These are phyloP conservation scores for Clitopilus passeckerianus DNA, from an alignment of 768 basidiomycete species.

Conservation along the genomic window DNA sequence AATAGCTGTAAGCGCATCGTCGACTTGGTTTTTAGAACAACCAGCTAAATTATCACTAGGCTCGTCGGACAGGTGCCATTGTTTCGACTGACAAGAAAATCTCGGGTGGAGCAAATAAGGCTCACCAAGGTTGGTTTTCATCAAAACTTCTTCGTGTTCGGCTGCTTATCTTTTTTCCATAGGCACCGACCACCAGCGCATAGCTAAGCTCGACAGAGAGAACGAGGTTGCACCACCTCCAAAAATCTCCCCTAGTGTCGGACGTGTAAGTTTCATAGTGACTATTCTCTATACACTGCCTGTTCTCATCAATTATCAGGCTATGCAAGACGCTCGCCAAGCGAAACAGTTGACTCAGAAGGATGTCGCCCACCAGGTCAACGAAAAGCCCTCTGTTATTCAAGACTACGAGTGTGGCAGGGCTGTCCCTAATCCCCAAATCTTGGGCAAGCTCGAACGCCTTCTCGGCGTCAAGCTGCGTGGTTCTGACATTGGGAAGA, in stretches of 20 bases:
- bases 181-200: slow-evolving; percentile 92
- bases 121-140: slow-evolving; percentile 53
- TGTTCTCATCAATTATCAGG: slow-evolving; percentile 32
- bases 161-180: background rate
- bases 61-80: slow-evolving; percentile 70
- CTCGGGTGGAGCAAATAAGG: slow-evolving; percentile 67
- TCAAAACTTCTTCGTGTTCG: background rate
- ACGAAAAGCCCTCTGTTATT: slow-evolving; percentile 85
- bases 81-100: slow-evolving; percentile 83
- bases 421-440: slow-evolving; percentile 82
- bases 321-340: slow-evolving; percentile 76
- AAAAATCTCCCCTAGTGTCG: slow-evolving; percentile 69
- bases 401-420: slow-evolving; percentile 89
- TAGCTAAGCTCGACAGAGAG: slow-evolving; percentile 91
- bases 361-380: slow-evolving; percentile 88
- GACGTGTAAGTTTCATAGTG: slow-evolving; percentile 46
- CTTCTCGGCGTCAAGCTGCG: slow-evolving; percentile 83
- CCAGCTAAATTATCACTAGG: slow-evolving; percentile 34
- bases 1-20: slow-evolving; percentile 46
- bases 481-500: slow-evolving; percentile 86
- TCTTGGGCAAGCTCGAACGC: slow-evolving; percentile 87
- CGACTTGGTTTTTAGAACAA: slow-evolving; percentile 3
- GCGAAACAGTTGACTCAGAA: slow-evolving; percentile 84
- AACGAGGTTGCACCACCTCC: slow-evolving; percentile 93
- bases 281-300: background rate